Conservation (phyloP, 1,139 yeast species). For the Pichia sp. region DNA sequence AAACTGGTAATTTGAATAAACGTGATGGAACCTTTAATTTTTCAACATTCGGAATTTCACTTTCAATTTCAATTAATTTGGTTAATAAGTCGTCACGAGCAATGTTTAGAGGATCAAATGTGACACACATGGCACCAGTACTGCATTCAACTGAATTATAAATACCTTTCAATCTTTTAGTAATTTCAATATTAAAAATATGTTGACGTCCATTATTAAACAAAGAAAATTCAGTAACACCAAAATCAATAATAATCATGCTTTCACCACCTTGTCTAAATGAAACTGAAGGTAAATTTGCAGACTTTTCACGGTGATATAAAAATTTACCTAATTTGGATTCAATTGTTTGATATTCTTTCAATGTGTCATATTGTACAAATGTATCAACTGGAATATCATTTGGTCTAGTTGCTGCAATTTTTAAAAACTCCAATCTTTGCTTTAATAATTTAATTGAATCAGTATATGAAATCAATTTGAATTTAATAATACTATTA, state of each 20-base stretch:
- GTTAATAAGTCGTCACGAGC: conserved; percentile 25
- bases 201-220: conserved; percentile 33
- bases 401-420: conserved; percentile 21
- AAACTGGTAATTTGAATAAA: conserved; percentile 30
- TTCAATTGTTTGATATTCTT: conserved; percentile 19
- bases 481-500: conserved; percentile 28
- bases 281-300: conserved; percentile 23
- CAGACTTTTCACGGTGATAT: conserved; percentile 16
- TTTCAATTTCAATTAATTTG: conserved; percentile 26
- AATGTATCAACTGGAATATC: conserved; percentile 16
- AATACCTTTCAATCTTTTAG: conserved; percentile 14
- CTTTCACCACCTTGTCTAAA: conserved; percentile 34
- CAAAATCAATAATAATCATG: conserved; percentile 33
- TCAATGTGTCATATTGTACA: conserved; percentile 20
- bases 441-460: conserved; percentile 26
- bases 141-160: conserved; percentile 28
- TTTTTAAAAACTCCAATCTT: conserved; percentile 24
- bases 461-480: conserved; percentile 28
- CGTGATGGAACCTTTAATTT: conserved; percentile 31
- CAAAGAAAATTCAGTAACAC: conserved; percentile 28
- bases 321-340: conserved; percentile 23
- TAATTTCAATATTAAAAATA: conserved; percentile 18
- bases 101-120: conserved; percentile 27
- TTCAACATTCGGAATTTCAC: conserved; percentile 29
- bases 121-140: conserved; percentile 31